Evolutionary conservation across 768 basidiomycete species (phyloP).

Genomic region (Obba rivulosa): DNA sequence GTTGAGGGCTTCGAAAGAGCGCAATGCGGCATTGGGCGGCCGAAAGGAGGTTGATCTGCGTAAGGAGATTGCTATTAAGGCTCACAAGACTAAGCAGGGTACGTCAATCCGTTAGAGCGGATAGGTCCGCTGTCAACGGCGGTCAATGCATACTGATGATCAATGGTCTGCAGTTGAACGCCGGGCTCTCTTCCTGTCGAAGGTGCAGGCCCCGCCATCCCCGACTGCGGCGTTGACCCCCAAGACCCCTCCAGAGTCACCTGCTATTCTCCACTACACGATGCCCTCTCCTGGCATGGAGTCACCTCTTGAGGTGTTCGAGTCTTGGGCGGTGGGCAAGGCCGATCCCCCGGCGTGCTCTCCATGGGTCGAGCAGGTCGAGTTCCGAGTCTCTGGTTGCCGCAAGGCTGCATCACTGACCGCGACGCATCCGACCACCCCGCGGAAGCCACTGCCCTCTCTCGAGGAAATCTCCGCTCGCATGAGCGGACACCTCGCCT

Average conservation of each 20-base stretch:
- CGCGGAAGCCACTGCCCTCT: conserved; percentile 45
- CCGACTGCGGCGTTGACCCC: conserved; percentile 52
- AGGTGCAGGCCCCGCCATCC: conserved; percentile 62
- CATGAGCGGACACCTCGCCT: conserved; percentile 34
- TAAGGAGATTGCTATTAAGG: conserved; percentile 69
- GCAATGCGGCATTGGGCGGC: conserved; percentile 38
- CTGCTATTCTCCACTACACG: conserved; percentile 61
- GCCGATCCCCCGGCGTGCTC: conserved; percentile 18
- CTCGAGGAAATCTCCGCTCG: conserved; percentile 74
- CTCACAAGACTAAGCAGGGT: conserved; percentile 74
- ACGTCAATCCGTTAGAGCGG: conserved; percentile 21
- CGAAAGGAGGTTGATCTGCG: conserved; percentile 57
- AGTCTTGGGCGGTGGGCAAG: conserved; percentile 31
- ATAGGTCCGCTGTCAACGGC: not conserved
- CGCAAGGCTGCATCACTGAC: conserved; percentile 13
- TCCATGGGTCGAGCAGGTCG: conserved; percentile 65
- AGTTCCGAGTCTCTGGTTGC: conserved; percentile 42
- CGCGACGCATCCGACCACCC: conserved; percentile 7
- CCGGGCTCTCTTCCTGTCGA: conserved; percentile 71
- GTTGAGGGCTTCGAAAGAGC: conserved; percentile 55
- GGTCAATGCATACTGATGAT: not conserved
- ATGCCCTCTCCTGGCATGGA: conserved; percentile 64
- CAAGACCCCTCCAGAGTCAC: conserved; percentile 66
- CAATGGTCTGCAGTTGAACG: conserved; percentile 37
- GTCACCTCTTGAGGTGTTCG: conserved; percentile 58